phyloP scores from a whole-genome alignment of 1,284 basidiomycete genomes.

The Moniliophthora roreri region DNA sequence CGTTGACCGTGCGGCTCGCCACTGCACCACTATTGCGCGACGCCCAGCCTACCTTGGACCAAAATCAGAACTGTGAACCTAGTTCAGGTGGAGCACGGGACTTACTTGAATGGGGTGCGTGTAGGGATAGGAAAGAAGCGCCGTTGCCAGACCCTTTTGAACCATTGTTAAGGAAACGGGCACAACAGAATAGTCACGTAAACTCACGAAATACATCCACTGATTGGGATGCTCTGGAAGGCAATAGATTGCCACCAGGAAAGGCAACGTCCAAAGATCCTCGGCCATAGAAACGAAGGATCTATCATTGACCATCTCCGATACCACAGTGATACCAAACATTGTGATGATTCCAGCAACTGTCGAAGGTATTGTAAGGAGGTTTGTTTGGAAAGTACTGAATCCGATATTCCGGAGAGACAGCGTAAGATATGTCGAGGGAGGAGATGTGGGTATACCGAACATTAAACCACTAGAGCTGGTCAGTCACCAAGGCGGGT shows the following conservation, averaged over 20 bases:
- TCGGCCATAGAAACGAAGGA: background rate
- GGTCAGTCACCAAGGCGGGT: background rate
- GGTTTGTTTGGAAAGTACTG: constrained; percentile 4
- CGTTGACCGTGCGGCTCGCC: background rate
- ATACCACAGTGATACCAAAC: background rate
- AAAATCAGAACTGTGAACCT: no score
- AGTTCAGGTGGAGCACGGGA: no score
- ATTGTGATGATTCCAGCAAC: constrained; percentile 6
- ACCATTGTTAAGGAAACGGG: background rate
- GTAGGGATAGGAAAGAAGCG: background rate
- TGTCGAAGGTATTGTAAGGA: constrained; percentile 4
- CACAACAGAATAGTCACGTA: background rate
- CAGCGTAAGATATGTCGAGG: background rate
- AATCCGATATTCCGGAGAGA: constrained; percentile 1
- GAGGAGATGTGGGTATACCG: constrained; percentile 4
- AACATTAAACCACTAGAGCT: background rate
- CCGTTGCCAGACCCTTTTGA: background rate
- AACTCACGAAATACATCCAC: constrained; percentile 1
- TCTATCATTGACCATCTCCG: background rate
- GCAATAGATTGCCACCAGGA: background rate
- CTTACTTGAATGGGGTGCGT: background rate
- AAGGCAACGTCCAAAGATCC: constrained; percentile 2
- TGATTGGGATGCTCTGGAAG: background rate
- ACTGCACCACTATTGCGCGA: background rate
- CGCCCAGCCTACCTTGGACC: background rate